Percentiles rank a stretch among this genome's conserved stretches.
Conservation (phyloP, 2,329 filamentous ascomycete genomes). For the Colletotrichum tanaceti region DNA sequence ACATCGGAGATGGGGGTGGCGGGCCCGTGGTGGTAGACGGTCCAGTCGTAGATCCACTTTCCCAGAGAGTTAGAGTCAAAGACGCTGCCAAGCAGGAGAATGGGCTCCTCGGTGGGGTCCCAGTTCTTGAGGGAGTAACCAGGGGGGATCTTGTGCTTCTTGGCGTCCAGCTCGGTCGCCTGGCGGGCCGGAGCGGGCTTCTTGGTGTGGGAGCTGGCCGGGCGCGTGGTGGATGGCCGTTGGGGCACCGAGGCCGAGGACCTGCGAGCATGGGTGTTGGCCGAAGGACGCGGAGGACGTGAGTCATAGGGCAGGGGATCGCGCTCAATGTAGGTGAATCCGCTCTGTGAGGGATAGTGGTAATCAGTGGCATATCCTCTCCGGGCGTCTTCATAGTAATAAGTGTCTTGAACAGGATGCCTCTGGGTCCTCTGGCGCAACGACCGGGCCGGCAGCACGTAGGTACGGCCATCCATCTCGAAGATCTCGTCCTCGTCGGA, state of each 20-base stretch:
- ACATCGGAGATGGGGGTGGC: slow-evolving; percentile 87
- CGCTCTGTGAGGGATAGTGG: slow-evolving; percentile 66
- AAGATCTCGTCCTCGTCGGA: slow-evolving; percentile 73
- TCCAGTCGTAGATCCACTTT: slow-evolving; percentile 99
- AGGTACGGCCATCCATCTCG: slow-evolving; percentile 65
- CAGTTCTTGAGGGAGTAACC: slow-evolving; percentile 98
- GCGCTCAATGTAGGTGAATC: slow-evolving; percentile 51
- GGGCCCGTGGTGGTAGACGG: slow-evolving; percentile 87
- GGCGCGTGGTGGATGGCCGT: slow-evolving; percentile 64
- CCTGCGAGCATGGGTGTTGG: slow-evolving; percentile 58
- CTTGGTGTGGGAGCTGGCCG: slow-evolving; percentile 56
- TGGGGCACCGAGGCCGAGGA: slow-evolving; percentile 63
- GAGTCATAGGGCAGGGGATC: slow-evolving; percentile 55
- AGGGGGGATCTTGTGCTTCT: slow-evolving; percentile 79
- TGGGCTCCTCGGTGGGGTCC: slow-evolving; percentile 94
- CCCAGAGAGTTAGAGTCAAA: slow-evolving; percentile 98
- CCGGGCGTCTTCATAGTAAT: slow-evolving; percentile 54
- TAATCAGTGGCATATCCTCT: slow-evolving; percentile 70
- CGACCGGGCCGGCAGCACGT: slow-evolving; percentile 63
- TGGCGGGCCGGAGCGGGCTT: slow-evolving; percentile 53
- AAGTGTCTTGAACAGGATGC: slow-evolving; percentile 38
- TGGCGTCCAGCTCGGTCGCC: slow-evolving; percentile 70
- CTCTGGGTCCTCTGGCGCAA: slow-evolving; percentile 51
- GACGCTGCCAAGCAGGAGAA: slow-evolving; percentile 92
- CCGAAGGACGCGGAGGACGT: slow-evolving; percentile 55